Evolutionary conservation across 2,329 filamentous ascomycete species (phyloP).

Genomic region (Aspergillus viridinutans): DNA sequence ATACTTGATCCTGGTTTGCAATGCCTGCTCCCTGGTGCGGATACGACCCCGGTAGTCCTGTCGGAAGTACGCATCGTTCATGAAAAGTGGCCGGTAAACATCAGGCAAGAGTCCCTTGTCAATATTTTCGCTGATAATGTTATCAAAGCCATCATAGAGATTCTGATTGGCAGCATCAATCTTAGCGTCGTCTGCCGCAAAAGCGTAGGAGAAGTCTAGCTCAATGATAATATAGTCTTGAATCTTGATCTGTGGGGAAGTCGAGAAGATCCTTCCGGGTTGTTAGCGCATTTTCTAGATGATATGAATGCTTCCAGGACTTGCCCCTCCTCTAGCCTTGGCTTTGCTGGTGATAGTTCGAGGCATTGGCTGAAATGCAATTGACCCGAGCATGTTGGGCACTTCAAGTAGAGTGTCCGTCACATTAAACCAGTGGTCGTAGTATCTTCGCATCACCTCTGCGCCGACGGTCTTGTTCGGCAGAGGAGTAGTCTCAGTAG

Average conservation of each 20-base stretch:
- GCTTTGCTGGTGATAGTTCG: constrained; percentile 30
- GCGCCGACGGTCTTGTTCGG: constrained; percentile 27
- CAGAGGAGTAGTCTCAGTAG: constrained; percentile 37
- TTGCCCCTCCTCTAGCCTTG: constrained; percentile 34
- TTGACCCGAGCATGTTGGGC: constrained; percentile 26
- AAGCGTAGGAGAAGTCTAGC: constrained; percentile 41
- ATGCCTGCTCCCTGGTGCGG: constrained; percentile 28
- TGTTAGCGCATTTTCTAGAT: background rate
- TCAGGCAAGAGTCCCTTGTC: constrained; percentile 34
- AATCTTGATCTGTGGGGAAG: constrained; percentile 37
- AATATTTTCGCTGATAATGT: constrained; percentile 31
- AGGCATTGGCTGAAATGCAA: constrained; percentile 38
- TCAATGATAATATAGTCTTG: constrained; percentile 45
- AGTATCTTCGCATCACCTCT: constrained; percentile 27
- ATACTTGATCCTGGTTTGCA: constrained; percentile 31
- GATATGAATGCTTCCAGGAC: constrained; percentile 12
- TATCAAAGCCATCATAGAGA: constrained; percentile 35
- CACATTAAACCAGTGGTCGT: constrained; percentile 32
- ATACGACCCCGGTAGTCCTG: constrained; percentile 45
- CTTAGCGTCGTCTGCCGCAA: constrained; percentile 29
- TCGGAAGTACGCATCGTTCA: constrained; percentile 43
- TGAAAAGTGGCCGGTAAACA: constrained; percentile 44
- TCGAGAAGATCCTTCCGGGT: constrained; percentile 35
- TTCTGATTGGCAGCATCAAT: constrained; percentile 39
- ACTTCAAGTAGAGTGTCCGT: constrained; percentile 25